Percentiles rank a stretch among this genome's conserved stretches.
Conservation (phyloP, 306 rosid species). For the Glycyrrhiza uralensis region DNA sequence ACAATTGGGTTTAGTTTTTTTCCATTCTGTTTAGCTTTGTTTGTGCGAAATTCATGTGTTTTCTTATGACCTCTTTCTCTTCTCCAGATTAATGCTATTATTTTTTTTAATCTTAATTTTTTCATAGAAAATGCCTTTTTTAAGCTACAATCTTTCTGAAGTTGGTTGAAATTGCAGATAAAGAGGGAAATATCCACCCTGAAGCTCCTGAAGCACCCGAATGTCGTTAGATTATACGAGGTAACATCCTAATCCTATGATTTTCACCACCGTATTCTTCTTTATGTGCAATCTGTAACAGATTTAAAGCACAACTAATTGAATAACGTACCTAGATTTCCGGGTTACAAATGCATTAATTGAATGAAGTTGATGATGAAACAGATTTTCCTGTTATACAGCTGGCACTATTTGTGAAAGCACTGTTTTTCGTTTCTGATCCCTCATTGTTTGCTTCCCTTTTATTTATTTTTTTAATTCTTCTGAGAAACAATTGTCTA, state of each 20-base stretch:
- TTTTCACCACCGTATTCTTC: not conserved
- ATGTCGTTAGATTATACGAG: slow-evolving; percentile 80
- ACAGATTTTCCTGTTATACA: not conserved
- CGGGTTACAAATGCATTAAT: not conserved
- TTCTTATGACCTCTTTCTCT: not conserved
- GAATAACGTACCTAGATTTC: not conserved
- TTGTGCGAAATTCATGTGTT: not conserved
- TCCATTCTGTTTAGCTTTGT: not conserved
- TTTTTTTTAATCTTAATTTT: not conserved
- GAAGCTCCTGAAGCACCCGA: slow-evolving; percentile 80
- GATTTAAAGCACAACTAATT: not conserved
- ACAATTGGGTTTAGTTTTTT: not conserved
- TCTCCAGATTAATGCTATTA: not conserved
- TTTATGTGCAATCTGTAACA: not conserved
- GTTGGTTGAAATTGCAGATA: slow-evolving; percentile 44
- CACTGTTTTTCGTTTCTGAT: not conserved
- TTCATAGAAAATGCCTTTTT: not conserved
- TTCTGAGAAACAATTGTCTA: not conserved
- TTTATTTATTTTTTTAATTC: too few relatives aligned
- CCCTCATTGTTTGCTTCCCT: not conserved
- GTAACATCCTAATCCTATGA: slow-evolving; percentile 31
- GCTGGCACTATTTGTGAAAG: not conserved
- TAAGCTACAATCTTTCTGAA: not conserved
- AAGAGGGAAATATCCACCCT: slow-evolving; percentile 81
- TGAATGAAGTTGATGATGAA: too few relatives aligned